Conservation (phyloP, 371 early-diverging fungal species). For the Mucor sp. region DNA sequence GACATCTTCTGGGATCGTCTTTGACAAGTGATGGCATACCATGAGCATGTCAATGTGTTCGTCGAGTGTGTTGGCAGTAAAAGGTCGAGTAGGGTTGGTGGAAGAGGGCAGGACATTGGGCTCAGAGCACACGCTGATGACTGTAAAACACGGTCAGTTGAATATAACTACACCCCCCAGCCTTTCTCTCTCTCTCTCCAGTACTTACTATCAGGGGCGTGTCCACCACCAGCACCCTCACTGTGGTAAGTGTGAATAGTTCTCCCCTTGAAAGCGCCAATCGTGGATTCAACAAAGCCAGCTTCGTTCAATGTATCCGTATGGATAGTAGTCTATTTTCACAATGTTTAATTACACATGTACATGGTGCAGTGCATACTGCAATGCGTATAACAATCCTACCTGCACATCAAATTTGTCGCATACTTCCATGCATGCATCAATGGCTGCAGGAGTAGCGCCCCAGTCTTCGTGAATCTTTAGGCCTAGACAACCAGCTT, state of each 20-base stretch:
- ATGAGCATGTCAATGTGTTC: slow-evolving; percentile 98
- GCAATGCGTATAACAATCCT: background rate
- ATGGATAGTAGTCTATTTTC: slow-evolving; percentile 75
- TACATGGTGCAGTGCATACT: background rate
- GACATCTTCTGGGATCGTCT: slow-evolving; percentile 93
- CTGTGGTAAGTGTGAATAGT: slow-evolving; percentile 95
- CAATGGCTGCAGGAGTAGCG: slow-evolving; percentile 90
- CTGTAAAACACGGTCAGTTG: slow-evolving; percentile 16
- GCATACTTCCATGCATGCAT: slow-evolving; percentile 81
- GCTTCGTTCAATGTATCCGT: slow-evolving; percentile 95
- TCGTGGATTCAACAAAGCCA: slow-evolving; percentile 90
- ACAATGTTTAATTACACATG: background rate
- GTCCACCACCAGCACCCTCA: slow-evolving; percentile 97
- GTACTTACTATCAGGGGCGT: slow-evolving; percentile 79
- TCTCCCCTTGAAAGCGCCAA: slow-evolving; percentile 85
- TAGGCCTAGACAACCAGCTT: slow-evolving; percentile 86
- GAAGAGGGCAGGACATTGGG: slow-evolving; percentile 88
- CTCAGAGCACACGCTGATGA: slow-evolving; percentile 82
- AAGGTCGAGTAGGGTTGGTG: slow-evolving; percentile 94
- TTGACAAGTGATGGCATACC: slow-evolving; percentile 95
- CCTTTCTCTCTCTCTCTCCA: background rate
- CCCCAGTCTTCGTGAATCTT: slow-evolving; percentile 97
- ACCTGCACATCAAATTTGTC: slow-evolving; percentile 87
- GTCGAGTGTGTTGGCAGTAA: slow-evolving; percentile 90
- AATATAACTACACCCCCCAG: background rate